Base-by-base conservation (phyloP, 2,329 filamentous ascomycete species). In the Fusarium sp. region DNA sequence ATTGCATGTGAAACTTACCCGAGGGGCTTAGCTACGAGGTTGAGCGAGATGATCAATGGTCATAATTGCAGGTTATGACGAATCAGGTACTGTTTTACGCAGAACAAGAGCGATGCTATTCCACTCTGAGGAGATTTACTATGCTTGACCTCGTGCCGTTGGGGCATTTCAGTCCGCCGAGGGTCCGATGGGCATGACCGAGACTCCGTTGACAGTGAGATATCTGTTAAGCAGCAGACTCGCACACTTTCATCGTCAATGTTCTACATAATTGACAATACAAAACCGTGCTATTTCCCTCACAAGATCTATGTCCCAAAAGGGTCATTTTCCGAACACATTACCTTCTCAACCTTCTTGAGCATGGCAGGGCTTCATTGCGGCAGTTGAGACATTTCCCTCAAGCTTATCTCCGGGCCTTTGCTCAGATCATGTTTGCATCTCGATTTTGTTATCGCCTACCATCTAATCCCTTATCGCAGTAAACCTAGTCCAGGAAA, bases 221-320 rank as follows among this genome's bases (percentile, higher is more conserved):
- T 53, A 53, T 28, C 6, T n/a, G 30, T 52, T 15, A 15, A 35
- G 9, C 46, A 23, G 16, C 10, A 33, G 16, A 15, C 30, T 52
- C 49, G 49, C 49, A 33, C 16, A 19, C 8, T 13, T 6, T 25
- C 16, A 35, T 35, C n/a, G 9, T 35, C 11, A 52, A 19, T 6
- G 2, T 7, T 52, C 16, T 35, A 35, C n/a, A 33, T 1, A 2
- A 23, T 33, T 6, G 0, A 35, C 3, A 11, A 15, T 25, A 2
- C 16, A 52, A 35, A 25, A 19, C n/a, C n/a, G 30, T 35, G n/a
- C 12, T 52, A 52, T 33, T 35, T 15, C 30, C 49, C 12, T 4
- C 8, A 10, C 2, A 8, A 5, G 2, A 19, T 33, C 2, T 11
- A 1, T 25, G 6, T 8, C 49, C 30, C 4, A 25, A 52, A 53